A percentile compares a stretch with the other conserved stretches of the same genome.
These are phyloP conservation scores for Fraxinus baroniana DNA, from an alignment of 305 asterid genomes.

Conservation along the genomic window DNA sequence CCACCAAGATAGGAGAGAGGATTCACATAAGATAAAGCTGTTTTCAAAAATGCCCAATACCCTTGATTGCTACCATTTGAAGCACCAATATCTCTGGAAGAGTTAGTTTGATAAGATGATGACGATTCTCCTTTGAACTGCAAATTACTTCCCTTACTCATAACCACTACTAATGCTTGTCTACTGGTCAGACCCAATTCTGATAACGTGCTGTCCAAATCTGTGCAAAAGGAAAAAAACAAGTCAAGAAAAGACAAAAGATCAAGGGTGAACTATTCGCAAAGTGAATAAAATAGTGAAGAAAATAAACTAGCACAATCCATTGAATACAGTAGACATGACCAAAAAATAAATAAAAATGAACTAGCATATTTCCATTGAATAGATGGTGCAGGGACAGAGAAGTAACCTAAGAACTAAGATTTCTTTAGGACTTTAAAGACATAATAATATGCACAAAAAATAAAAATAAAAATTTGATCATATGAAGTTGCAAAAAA, in stretches of 20 bases:
- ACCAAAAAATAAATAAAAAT: neutral
- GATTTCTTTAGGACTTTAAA: neutral
- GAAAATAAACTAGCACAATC: neutral
- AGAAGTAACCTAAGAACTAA: neutral
- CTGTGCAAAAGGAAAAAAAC: conserved; percentile 35
- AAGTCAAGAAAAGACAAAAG: neutral
- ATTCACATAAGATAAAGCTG: conserved; percentile 65
- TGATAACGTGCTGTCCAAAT: conserved; percentile 55
- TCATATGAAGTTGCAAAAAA: neutral
- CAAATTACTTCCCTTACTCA: conserved; percentile 25
- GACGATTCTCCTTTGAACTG: conserved; percentile 38
- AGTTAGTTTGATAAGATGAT: conserved; percentile 31
- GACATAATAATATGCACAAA: neutral
- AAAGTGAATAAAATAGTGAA: conserved; percentile 6
- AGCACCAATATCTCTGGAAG: conserved; percentile 39
- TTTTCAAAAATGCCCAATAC: conserved; percentile 61
- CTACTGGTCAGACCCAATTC: conserved; percentile 71
- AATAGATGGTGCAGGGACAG: conserved; percentile 5
- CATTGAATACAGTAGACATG: neutral
- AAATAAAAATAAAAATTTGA: neutral
- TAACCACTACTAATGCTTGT: conserved; percentile 77
- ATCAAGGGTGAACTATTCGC: conserved; percentile 17
- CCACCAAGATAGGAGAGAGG: conserved; percentile 70
- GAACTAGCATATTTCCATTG: neutral
- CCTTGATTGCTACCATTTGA: conserved; percentile 54